Base-by-base conservation (phyloP, 768 basidiomycete species). In the Lactifluus pinguis region DNA sequence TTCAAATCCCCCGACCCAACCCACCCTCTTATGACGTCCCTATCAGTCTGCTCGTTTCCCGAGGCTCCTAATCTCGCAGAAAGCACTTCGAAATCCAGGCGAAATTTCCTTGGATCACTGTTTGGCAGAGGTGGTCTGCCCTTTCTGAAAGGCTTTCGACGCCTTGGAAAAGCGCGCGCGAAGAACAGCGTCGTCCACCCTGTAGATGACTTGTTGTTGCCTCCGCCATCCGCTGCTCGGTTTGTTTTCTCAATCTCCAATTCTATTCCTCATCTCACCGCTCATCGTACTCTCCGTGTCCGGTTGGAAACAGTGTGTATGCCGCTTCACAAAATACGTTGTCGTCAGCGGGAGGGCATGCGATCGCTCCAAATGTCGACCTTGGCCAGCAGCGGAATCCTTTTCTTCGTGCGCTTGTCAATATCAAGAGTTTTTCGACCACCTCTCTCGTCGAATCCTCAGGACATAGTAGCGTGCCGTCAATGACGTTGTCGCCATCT, bases 1-100 rank as follows among this genome's bases (percentile, higher is more conserved):
- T 49, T 38, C 13, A 7, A 6, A 6, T 34, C 32, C n/a, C 7
- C 47, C 25, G 25, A 25, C 7, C 29, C 54, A 15, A 56, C 21
- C 4, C 25, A 25, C 34, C 21, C 6, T 38, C 3, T 9, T 8
- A 6, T 29, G 19, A 66, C 65, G 65, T 39, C 63, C 15, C 65
- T 65, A 51, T 57, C 63, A 17, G 63, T 65, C 60, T 65, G 63
- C 19, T 66, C 65, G 3, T 66, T 66, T 53, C 65, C 65, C 1
- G 65, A 45, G 19, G 39, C 55, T 11, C 21, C 52, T 17, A 56
- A 36, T 5, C 51, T 38, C 34, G 34, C 49, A 25, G 29, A 15
- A 17, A 38, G 13, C 10, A 15, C 41, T 17, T 29, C 39, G 25
- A 50, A 49, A 29, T 6, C 17, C 21, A 58, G 34, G 25, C 53